Evolutionary conservation across 1,139 yeast genomes (phyloP).

Genomic region (Candida glucosophila): DNA sequence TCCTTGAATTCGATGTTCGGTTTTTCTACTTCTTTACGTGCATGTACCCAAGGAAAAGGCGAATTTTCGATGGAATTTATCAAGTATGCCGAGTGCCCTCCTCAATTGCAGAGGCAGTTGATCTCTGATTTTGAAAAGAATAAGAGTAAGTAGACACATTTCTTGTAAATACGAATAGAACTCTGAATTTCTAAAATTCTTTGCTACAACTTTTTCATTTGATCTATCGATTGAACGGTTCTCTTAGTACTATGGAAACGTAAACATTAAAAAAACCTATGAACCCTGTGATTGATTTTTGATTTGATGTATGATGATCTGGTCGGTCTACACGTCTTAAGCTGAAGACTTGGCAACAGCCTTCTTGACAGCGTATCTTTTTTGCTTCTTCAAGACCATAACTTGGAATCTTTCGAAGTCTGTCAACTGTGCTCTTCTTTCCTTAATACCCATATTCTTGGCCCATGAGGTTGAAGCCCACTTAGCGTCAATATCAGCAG

Average conservation of each 20-base stretch:
- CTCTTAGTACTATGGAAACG: too few species aligned
- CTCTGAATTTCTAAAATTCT: too few species aligned
- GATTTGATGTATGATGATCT: too few species aligned
- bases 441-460: conserved; percentile 92
- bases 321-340: too few species aligned
- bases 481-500: conserved; percentile 80
- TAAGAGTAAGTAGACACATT: conserved; percentile 11
- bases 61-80: conserved; percentile 93
- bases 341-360: conserved; percentile 73
- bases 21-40: conserved; percentile 90
- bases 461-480: conserved; percentile 97
- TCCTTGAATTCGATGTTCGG: conserved; percentile 94
- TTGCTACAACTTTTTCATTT: too few species aligned
- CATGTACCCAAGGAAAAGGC: conserved; percentile 98
- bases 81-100: conserved; percentile 84
- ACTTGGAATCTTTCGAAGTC: conserved; percentile 99
- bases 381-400: conserved; percentile 92
- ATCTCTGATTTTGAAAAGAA: conserved; percentile 67
- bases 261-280: too few species aligned
- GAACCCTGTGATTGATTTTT: too few species aligned
- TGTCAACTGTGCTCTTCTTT: conserved; percentile 84
- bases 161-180: conserved; percentile 7
- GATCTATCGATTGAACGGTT: too few species aligned
- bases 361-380: conserved; percentile 88
- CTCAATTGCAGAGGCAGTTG: conserved; percentile 84